Evolutionary conservation across 495 filamentous ascomycete species (phyloP), one percentile per base, ranked within the genome.

Genomic region (Talaromyces borbonicus): DNA sequence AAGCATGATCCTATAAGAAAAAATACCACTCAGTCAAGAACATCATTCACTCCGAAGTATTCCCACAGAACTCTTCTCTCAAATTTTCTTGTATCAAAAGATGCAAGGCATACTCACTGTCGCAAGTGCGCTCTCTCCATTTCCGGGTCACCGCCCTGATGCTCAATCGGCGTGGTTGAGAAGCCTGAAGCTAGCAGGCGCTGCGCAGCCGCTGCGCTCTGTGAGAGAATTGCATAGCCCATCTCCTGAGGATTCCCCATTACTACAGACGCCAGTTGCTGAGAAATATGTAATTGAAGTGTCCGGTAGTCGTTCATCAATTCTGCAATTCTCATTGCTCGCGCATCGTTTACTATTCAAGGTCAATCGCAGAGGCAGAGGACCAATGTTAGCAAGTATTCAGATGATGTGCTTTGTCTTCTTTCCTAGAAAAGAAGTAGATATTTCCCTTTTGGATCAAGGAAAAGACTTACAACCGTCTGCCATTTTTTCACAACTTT

Each of bases 291-390:
- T 57, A 81, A 70, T 55, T 93, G 83, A 2, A 94, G 75, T 45
- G 77, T 84, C 49, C 83, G 81, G 69, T 88, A 95, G 66, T 94
- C 88, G 55, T 76, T 74, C 54, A 93, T 83, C 48, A 94, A 70
- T 61, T 94, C 84, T 58, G 84, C 79, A 57, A 95, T 78, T 59
- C 89, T 81, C 56, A 80, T 70, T 49, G 83, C 81, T 58, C 88
- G 84, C 55, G 81, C 82, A 53, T 88, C 78, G 65, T 95, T 94
- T 50, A 93, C 88, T 95, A 59, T 30, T 41, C 19, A 19, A 32
- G 11, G 8, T 46, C 22, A 16, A 40, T 53, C 30, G 53, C 52
- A 46, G 24, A 11, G 2, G 15, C 46, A 30, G 23, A 18, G 19
- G 33, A 26, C 18, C 39, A 20, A 44, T 38, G n/a, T 20, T 3